phyloP scores from a whole-genome alignment of 257 asterid genomes.

The Solanum neorickii region DNA sequence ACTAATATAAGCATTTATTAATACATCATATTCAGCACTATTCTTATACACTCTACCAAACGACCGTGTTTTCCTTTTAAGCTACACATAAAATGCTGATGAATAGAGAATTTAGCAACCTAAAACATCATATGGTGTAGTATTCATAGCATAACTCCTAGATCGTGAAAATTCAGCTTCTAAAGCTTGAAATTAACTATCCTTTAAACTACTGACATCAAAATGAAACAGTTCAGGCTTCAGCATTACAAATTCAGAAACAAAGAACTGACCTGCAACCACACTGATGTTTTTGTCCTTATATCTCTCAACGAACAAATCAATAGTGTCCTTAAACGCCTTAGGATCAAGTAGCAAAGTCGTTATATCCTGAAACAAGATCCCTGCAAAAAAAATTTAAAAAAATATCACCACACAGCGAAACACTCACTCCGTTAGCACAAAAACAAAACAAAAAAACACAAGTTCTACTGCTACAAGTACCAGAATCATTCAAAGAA shows the following conservation, averaged over 20 bases:
- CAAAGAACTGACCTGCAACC: slow-evolving; percentile 48
- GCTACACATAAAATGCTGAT: not conserved
- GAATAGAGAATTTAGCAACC: not conserved
- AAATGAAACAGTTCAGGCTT: not conserved
- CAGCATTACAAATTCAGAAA: not conserved
- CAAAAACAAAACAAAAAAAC: not conserved
- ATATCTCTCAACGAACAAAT: slow-evolving; percentile 88
- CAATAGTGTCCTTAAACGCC: slow-evolving; percentile 85
- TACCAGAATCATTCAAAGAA: not conserved
- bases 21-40: not conserved
- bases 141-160: not conserved
- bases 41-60: not conserved
- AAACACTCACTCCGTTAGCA: not conserved
- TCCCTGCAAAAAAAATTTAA: slow-evolving; percentile 27
- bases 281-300: slow-evolving; percentile 51
- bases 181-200: not conserved
- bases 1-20: not conserved
- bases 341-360: slow-evolving; percentile 75
- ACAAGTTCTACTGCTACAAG: not conserved
- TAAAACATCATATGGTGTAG: not conserved
- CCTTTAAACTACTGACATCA: not conserved
- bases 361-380: slow-evolving; percentile 87
- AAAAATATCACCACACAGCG: not conserved
- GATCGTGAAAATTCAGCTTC: not conserved
- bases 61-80: not conserved